Percentiles rank a stretch among this genome's conserved stretches.
phyloP scores from a whole-genome alignment of 2,329 filamentous ascomycete genomes.

The Cyanodermella asteris region DNA sequence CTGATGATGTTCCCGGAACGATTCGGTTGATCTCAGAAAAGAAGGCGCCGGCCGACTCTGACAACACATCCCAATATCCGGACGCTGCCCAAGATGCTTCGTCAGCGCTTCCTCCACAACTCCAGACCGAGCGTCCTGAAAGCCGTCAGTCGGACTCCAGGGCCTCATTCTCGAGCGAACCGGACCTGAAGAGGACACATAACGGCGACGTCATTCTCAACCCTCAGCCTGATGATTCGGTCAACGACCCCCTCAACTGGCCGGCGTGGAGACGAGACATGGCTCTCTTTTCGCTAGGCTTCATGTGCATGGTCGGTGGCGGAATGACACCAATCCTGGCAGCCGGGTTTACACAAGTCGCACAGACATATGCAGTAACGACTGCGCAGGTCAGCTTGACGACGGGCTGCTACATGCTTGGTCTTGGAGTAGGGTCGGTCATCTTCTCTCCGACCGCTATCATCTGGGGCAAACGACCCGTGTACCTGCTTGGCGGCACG shows the following conservation, averaged over 20 bases:
- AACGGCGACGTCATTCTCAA: conserved; percentile 74
- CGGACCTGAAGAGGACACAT: conserved; percentile 50
- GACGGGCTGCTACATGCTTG: conserved; percentile 86
- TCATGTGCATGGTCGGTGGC: conserved; percentile 84
- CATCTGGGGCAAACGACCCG: conserved; percentile 69
- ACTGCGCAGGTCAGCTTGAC: conserved; percentile 62
- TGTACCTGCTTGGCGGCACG: conserved; percentile 58
- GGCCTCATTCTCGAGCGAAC: neutral
- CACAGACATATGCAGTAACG: conserved; percentile 40
- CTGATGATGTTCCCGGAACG: conserved; percentile 78
- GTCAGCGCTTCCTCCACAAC: conserved; percentile 1
- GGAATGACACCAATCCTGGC: conserved; percentile 81
- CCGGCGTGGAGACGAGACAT: conserved; percentile 56
- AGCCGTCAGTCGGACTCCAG: no score
- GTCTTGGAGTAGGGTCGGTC: conserved; percentile 65
- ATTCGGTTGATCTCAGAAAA: no score
- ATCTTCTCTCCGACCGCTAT: conserved; percentile 80
- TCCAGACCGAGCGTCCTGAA: neutral
- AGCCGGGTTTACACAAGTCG: conserved; percentile 70
- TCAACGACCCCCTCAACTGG: conserved; percentile 89
- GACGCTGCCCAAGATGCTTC: conserved; percentile 13
- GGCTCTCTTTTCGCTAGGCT: conserved; percentile 61
- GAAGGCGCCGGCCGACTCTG: no score
- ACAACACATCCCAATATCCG: conserved; percentile 19
- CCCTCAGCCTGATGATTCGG: conserved; percentile 75